Evolutionary conservation across 495 filamentous ascomycete genomes (phyloP), one percentile per base, ranked within the genome.

Genomic region (Terfezia boudieri): DNA sequence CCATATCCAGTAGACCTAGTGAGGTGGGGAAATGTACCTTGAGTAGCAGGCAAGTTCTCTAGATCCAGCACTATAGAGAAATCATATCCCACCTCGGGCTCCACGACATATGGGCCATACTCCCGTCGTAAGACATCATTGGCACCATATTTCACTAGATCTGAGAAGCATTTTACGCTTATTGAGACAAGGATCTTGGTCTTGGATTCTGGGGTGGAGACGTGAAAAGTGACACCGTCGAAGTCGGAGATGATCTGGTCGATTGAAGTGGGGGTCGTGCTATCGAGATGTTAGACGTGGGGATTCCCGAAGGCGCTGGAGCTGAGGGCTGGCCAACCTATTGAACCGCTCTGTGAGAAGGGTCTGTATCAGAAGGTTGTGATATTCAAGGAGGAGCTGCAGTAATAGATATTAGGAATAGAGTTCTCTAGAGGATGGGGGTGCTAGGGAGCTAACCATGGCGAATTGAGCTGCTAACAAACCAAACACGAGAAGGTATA

Each of bases 241-340:
- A 99, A 99, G 67, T 99, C 90, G 60, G 88, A 95, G 49, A 90
- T 88, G 55, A 92, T 81, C 71, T 99, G 90, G 70, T 96, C 92
- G 69, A 99, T 89, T 63, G 82, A 82, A 49, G 79, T 76, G 49
- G 85, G 87, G 51, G 83, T 70, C 58, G 83, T 78, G 69, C 90
- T 94, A 68, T 56, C 57, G 52, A 58, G n/a, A 16, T 36, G 49
- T 22, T 46, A 53, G 49, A 32, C 51, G 26, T 32, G 26, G 26
- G 7, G 26, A 32, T 32, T 32, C 26, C 26, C 26, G 49, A 11
- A 51, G 23, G 16, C 37, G 48, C 9, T 37, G 20, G 56, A 60
- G 56, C 58, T 52, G 54, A 49, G 53, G 53, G 59, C 38, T 49
- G 52, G 53, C 66, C 59, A 76, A 90, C 87, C 85, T 85, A 46